Evolutionary conservation across 768 basidiomycete genomes (phyloP), one percentile per base, ranked within the genome.

Genomic region (Lactarius pseudohatsudake): DNA sequence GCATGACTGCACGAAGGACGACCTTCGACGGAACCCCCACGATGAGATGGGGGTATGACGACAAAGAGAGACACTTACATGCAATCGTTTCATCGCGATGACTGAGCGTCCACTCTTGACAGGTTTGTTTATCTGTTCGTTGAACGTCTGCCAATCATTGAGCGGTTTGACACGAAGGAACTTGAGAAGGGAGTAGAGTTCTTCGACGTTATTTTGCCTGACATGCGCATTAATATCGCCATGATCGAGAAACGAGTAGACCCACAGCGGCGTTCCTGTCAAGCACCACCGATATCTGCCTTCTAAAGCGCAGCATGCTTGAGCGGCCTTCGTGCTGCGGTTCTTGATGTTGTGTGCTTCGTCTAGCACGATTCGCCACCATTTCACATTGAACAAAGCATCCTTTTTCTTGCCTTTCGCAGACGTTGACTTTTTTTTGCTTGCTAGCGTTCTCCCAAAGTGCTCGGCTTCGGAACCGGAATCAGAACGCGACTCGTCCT

Each of bases 281-380:
- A 96, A 77, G 75, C 89, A 92, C 95, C 95, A 97, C 61, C 91
- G 82, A 75, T 84, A 94, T 72, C 90, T 92, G 16, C 84, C 83
- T 57, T 87, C 76, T n/a, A 96, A 79, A 7, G 81, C 89, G 66
- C 86, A 91, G 66, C 92, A 93, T 0, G 92, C 94, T 43, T 87
- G 79, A 2, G 92, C 86, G 36, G 84, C 85, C 73, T 93, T 91
- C 0, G 89, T 91, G 41, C 82, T 87, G 59, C 85, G 81, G 72
- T 95, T 94, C 81, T 96, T 96, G 80, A 97, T 96, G 71, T 90
- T 92, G 74, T 97, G 95, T 0, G 95, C 95, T 73, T 97, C 94
- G 73, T 97, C 95, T 92, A 98, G 83, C 32, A 98, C 90, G 57
- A 96, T 81, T 13, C 93, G 82, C 78, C 86, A 90, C 90, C 92